Percentiles rank a stretch among this genome's conserved stretches.
Conservation (phyloP, 805 yeast species). For the Lachancea sp. region DNA sequence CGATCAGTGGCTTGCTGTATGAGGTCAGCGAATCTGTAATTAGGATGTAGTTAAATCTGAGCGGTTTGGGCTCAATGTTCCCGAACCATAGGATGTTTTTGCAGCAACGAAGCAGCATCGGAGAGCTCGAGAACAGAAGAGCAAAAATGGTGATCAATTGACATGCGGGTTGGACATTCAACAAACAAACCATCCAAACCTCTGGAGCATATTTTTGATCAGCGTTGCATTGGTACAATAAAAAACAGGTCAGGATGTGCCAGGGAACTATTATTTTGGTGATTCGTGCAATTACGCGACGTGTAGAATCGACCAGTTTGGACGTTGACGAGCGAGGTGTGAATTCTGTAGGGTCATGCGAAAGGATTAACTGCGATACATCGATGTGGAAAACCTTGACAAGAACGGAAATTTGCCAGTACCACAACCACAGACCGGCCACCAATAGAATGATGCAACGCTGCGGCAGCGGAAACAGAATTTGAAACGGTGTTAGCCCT, state of each 20-base stretch:
- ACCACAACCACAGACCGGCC: constrained; percentile 51
- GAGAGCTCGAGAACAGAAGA: constrained; percentile 6
- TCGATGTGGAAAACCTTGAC: constrained; percentile 36
- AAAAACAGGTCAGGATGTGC: constrained; percentile 9
- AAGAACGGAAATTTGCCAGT: constrained; percentile 37
- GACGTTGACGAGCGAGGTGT: constrained; percentile 29
- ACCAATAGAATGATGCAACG: constrained; percentile 44
- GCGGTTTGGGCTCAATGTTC: constrained; percentile 32
- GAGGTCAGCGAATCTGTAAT: constrained; percentile 82
- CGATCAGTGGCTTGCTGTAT: constrained; percentile 69
- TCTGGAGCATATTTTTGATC: constrained; percentile 19
- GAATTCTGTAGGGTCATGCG: constrained; percentile 19
- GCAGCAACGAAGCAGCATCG: constrained; percentile 10
- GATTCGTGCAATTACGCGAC: constrained; percentile 17
- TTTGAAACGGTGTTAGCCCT: constrained; percentile 1
- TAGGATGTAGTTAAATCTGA: constrained; percentile 57
- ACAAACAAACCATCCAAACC: constrained; percentile 22
- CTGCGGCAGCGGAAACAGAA: constrained; percentile 43
- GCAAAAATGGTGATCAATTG: constrained; percentile 33
- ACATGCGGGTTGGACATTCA: constrained; percentile 34
- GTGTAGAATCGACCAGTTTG: constrained; percentile 35
- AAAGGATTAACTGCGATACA: constrained; percentile 26
- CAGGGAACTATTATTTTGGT: constrained; percentile 24
- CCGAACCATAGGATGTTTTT: constrained; percentile 25
- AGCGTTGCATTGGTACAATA: constrained; percentile 24